A percentile compares a stretch with the other conserved stretches of the same genome.
These are phyloP conservation scores for Trichosporon sp. DNA, from an alignment of 1,284 basidiomycete species.

Conservation along the genomic window DNA sequence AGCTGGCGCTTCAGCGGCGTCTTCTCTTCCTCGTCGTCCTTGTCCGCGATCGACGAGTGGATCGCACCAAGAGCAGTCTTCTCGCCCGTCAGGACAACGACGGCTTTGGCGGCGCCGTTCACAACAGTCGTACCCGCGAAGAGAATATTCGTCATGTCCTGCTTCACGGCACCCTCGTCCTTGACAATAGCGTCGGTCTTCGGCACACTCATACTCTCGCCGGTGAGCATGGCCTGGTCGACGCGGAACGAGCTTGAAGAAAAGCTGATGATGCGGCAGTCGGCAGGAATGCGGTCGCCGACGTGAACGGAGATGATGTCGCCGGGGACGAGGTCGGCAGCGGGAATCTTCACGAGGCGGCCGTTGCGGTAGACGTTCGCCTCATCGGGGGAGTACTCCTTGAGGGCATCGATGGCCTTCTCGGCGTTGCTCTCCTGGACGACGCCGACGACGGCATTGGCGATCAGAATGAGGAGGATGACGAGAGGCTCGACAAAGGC, in stretches of 20 bases:
- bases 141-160: conserved; percentile 92
- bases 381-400: conserved; percentile 92
- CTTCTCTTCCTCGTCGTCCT: conserved; percentile 68
- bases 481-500: conserved; percentile 92
- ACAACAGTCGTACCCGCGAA: conserved; percentile 94
- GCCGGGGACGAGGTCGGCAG: conserved; percentile 86
- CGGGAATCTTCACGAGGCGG: conserved; percentile 71
- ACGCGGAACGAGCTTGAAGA: conserved; percentile 83
- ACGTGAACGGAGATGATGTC: conserved; percentile 87
- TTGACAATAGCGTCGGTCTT: conserved; percentile 70
- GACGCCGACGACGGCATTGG: conserved; percentile 91
- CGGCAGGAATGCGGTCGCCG: conserved; percentile 91
- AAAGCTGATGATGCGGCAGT: conserved; percentile 82
- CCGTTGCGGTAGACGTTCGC: conserved; percentile 83
- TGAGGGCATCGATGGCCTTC: conserved; percentile 92
- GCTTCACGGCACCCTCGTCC: conserved; percentile 81
- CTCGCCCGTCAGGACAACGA: conserved; percentile 82
- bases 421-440: conserved; percentile 94
- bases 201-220: conserved; percentile 83
- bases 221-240: conserved; percentile 92
- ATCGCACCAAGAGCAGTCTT: conserved; percentile 91
- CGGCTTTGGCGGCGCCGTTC: conserved; percentile 78
- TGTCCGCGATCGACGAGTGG: conserved; percentile 75
- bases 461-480: conserved; percentile 88
- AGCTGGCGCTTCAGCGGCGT: conserved; percentile 93